Evolutionary conservation across 2,329 filamentous ascomycete genomes (phyloP).

Genomic region (Arthroderma uncinatum): DNA sequence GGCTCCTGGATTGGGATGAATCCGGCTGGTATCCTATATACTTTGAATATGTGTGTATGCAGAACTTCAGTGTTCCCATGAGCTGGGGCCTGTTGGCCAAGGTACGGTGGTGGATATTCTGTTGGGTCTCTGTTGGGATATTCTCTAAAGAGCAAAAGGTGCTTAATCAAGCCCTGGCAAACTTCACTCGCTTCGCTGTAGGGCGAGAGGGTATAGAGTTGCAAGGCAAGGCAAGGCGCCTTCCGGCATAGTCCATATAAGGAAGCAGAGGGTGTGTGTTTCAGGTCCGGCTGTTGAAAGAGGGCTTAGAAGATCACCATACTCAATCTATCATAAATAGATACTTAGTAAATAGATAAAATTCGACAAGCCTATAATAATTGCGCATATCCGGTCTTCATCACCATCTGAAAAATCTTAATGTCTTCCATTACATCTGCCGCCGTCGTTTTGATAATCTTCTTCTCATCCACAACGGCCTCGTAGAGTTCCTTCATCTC

Average conservation of each 20-base stretch:
- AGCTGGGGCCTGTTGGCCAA: constrained; percentile 7
- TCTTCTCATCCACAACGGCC: constrained; percentile 28
- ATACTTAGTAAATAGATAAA: not conserved
- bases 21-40: constrained; percentile 13
- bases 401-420: constrained; percentile 31
- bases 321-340: not conserved
- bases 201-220: not conserved
- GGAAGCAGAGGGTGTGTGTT: not conserved
- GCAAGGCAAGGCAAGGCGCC: not conserved
- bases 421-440: constrained; percentile 35
- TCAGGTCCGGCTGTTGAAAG: not conserved
- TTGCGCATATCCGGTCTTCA: constrained; percentile 18
- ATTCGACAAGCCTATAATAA: not conserved
- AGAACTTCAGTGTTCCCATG: constrained; percentile 10
- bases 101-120: constrained; percentile 10
- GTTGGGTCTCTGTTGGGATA: constrained; percentile 10
- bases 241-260: not conserved
- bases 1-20: constrained; percentile 13
- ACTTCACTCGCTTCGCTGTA: not conserved
- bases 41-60: constrained; percentile 13
- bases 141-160: constrained; percentile 7
- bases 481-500: constrained; percentile 33
- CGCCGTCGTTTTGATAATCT: constrained; percentile 32
- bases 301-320: not conserved
- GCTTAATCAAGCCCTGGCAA: not conserved